A percentile compares a stretch with the other conserved stretches of the same genome.
phyloP scores from a whole-genome alignment of 1,284 basidiomycete genomes.

The Microbotryum scabiosae region DNA sequence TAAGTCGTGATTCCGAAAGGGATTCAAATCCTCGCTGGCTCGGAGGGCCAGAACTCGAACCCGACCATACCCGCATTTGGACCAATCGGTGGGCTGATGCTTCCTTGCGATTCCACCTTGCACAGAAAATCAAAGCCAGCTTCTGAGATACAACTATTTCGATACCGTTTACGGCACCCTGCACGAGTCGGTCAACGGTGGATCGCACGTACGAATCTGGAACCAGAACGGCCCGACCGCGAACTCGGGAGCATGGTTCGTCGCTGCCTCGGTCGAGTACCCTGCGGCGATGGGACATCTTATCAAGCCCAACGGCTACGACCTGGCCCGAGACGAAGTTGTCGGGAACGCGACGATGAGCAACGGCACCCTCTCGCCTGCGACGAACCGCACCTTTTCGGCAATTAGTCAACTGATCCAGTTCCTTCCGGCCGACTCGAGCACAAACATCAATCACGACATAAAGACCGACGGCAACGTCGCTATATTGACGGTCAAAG shows the following conservation, averaged over 20 bases:
- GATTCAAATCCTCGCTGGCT: too few species aligned
- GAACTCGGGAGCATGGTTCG: conserved; percentile 63
- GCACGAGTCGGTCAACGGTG: conserved; percentile 74
- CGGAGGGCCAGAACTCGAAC: too few species aligned
- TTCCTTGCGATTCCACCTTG: too few species aligned
- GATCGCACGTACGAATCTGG: conserved; percentile 87
- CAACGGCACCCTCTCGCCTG: conserved; percentile 49
- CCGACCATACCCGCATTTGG: too few species aligned
- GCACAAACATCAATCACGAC: conserved; percentile 72
- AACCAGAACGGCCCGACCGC: conserved; percentile 32
- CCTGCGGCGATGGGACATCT: conserved; percentile 42
- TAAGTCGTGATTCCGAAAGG: conserved; percentile 39
- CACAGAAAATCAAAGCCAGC: conserved; percentile 55
- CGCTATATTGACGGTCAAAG: conserved; percentile 66
- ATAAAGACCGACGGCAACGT: conserved; percentile 69
- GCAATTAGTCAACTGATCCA: conserved; percentile 38
- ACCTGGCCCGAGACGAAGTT: conserved; percentile 58
- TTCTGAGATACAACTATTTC: conserved; percentile 69
- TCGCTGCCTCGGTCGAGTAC: conserved; percentile 49
- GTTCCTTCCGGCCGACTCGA: conserved; percentile 38
- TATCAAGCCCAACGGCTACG: conserved; percentile 51
- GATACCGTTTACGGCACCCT: conserved; percentile 69
- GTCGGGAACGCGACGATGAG: conserved; percentile 65
- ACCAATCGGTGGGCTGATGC: too few species aligned
- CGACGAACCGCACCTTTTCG: conserved; percentile 49